A percentile compares a stretch with the other conserved stretches of the same genome.
Conservation (phyloP, 2,329 filamentous ascomycete genomes). For the Fusarium virguliforme region DNA sequence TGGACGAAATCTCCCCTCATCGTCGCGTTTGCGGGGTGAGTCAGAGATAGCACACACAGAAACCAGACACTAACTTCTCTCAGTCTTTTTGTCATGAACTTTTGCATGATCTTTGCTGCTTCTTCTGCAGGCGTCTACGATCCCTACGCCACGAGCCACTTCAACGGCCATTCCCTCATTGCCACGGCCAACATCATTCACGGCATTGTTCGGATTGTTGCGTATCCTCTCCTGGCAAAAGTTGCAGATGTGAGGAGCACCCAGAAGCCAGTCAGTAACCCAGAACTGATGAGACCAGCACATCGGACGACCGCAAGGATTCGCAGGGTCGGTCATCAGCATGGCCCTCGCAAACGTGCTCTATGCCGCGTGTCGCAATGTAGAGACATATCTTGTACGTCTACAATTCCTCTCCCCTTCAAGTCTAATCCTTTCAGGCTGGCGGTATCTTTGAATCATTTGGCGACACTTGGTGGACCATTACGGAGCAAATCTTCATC, state of each 20-base stretch:
- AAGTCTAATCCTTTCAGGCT: slow-evolving; percentile 17
- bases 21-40: slow-evolving; percentile 28
- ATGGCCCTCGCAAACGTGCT: slow-evolving; percentile 37
- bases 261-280: accelerated
- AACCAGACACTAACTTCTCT: accelerated
- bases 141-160: slow-evolving; percentile 40
- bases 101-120: slow-evolving; percentile 41
- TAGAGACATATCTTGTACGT: slow-evolving; percentile 38
- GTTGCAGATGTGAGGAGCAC: slow-evolving; percentile 33
- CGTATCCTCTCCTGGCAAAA: slow-evolving; percentile 36
- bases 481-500: slow-evolving; percentile 43
- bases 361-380: slow-evolving; percentile 34
- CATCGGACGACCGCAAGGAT: slow-evolving; percentile 37
- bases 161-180: slow-evolving; percentile 34
- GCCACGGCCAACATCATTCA: slow-evolving; percentile 34
- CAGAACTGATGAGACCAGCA: slow-evolving; percentile 19
- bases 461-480: slow-evolving; percentile 41
- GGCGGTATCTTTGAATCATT: slow-evolving; percentile 41
- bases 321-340: slow-evolving; percentile 27
- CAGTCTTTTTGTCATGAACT: slow-evolving; percentile 42
- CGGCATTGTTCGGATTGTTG: slow-evolving; percentile 37
- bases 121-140: slow-evolving; percentile 44
- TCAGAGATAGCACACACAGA: background rate
- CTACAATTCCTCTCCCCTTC: accelerated
- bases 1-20: slow-evolving; percentile 25